phyloP scores from a whole-genome alignment of 83 land plant genomes.

The Larix sibirica region DNA sequence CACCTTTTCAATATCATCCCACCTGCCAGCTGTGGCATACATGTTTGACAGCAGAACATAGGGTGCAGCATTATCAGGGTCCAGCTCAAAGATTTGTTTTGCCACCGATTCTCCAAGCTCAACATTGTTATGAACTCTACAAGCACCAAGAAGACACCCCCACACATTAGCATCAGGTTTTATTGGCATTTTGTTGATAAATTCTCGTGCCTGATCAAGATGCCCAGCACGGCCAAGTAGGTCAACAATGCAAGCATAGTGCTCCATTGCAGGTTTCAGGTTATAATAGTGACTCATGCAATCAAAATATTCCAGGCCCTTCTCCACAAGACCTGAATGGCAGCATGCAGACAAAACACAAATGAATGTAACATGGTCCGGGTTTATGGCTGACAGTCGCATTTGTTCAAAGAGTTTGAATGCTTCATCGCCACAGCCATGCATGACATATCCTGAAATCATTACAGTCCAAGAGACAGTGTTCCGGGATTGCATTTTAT shows the following conservation, averaged over 20 bases:
- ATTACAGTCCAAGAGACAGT: slow-evolving; percentile 2
- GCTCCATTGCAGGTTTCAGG: neutral
- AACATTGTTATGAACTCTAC: neutral
- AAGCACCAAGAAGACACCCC: neutral
- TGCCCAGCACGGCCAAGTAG: neutral
- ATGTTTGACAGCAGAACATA: neutral
- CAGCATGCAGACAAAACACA: neutral
- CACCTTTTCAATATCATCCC: neutral
- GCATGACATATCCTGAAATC: slow-evolving; percentile 7
- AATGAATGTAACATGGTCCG: neutral
- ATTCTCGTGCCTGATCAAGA: neutral
- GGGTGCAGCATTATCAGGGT: neutral
- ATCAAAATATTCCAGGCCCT: neutral
- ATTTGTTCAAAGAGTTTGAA: slow-evolving; percentile 6
- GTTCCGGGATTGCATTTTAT: neutral
- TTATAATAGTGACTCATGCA: neutral
- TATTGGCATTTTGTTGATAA: neutral
- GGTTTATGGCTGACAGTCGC: neutral
- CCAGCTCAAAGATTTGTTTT: neutral
- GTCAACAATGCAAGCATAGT: neutral
- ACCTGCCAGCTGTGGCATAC: neutral
- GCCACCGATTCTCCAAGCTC: neutral
- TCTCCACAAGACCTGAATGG: neutral
- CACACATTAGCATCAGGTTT: neutral
- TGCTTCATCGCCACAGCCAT: neutral